Evolutionary conservation across 306 rosid genomes (phyloP).

Genomic region (Vigna trinervia): DNA sequence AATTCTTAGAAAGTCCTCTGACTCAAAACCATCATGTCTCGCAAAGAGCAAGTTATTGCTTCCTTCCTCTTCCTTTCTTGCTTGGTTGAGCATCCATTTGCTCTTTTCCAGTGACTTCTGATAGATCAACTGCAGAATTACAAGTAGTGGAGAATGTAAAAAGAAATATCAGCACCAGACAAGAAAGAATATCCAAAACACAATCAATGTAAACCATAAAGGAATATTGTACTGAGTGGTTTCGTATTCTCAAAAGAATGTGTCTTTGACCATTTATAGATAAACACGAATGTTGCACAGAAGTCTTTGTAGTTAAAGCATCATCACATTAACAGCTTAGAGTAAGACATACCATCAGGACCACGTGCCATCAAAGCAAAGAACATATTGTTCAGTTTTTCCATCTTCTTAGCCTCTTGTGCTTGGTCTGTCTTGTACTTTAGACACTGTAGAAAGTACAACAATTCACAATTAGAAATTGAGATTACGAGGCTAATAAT

Average conservation of each 20-base stretch:
- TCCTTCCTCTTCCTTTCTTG: slow-evolving; percentile 91
- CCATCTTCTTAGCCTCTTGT: slow-evolving; percentile 94
- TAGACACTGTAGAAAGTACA: slow-evolving; percentile 64
- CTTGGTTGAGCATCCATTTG: slow-evolving; percentile 72
- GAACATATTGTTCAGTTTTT: slow-evolving; percentile 80
- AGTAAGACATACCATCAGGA: slow-evolving; percentile 70
- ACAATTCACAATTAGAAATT: slow-evolving; percentile 29
- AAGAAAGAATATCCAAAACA: slow-evolving; percentile 1
- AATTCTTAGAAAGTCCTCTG: slow-evolving; percentile 16
- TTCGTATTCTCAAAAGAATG: neutral
- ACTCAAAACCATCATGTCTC: slow-evolving; percentile 29
- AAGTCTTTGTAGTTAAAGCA: slow-evolving; percentile 5
- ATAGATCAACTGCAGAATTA: slow-evolving; percentile 63
- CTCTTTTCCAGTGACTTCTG: slow-evolving; percentile 84
- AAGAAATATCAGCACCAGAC: slow-evolving; percentile 10
- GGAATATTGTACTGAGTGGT: neutral
- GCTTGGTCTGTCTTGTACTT: slow-evolving; percentile 90
- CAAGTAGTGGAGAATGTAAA: neutral
- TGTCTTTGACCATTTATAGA: neutral
- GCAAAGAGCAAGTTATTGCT: slow-evolving; percentile 59
- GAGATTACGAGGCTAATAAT: neutral
- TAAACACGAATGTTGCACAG: neutral
- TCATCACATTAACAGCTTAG: slow-evolving; percentile 3
- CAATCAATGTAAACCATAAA: neutral
- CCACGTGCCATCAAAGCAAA: slow-evolving; percentile 94